Evolutionary conservation across 2,329 filamentous ascomycete species (phyloP).

Genomic region (Westerdykella aurantiaca): DNA sequence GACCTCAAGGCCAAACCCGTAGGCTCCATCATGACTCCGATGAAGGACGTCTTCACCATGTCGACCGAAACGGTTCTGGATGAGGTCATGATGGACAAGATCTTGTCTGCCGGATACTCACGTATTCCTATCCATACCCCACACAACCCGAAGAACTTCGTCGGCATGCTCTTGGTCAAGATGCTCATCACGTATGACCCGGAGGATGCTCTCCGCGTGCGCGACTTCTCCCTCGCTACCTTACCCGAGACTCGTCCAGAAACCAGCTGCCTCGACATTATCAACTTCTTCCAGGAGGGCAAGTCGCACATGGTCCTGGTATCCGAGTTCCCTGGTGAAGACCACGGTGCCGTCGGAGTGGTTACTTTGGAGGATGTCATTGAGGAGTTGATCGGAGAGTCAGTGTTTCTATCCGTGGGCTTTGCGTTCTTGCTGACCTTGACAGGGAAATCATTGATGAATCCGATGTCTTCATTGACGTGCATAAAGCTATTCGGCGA

Average conservation of each 20-base stretch:
- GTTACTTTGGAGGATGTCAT: conserved; percentile 97
- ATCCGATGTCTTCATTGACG: conserved; percentile 95
- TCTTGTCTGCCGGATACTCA: conserved; percentile 90
- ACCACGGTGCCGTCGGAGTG: conserved; percentile 84
- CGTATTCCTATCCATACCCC: conserved; percentile 90
- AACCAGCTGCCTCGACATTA: conserved; percentile 94
- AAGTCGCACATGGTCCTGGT: conserved; percentile 99
- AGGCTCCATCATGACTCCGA: conserved; percentile 95
- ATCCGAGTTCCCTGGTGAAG: conserved; percentile 82
- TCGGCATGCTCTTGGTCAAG: conserved; percentile 97
- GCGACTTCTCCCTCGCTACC: conserved; percentile 87
- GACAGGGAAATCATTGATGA: conserved; percentile 93
- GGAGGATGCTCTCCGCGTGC: conserved; percentile 79
- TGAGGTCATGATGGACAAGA: conserved; percentile 88
- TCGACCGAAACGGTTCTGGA: conserved; percentile 91
- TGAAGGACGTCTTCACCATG: conserved; percentile 95
- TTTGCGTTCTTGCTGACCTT: conserved; percentile 6
- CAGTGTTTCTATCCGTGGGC: conserved; percentile 38
- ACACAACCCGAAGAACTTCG: conserved; percentile 78
- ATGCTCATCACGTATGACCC: conserved; percentile 98
- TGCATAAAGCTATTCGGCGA: conserved; percentile 94
- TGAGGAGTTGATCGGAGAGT: conserved; percentile 97
- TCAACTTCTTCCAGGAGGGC: conserved; percentile 99
- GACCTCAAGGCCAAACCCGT: conserved; percentile 96
- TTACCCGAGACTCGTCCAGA: conserved; percentile 91